Evolutionary conservation across 163 green algal species (phyloP).

Genomic region (Prototheca wickerhamii): DNA sequence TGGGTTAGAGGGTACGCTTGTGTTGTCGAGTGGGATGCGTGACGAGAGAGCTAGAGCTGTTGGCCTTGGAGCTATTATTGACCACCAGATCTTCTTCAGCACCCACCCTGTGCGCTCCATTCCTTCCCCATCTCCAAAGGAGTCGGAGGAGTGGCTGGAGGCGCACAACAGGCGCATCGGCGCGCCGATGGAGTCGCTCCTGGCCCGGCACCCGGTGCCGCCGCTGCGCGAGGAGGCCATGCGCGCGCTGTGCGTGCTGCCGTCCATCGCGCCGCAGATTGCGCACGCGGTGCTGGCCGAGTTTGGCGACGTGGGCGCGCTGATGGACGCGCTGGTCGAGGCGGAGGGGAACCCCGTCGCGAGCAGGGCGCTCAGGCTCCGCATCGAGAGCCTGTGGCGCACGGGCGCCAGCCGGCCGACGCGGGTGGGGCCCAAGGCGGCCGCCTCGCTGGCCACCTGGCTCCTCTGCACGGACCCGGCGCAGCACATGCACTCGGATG

Average conservation of each 20-base stretch:
- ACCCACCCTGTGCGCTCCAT: background rate
- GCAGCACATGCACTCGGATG: background rate
- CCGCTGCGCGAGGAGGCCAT: background rate
- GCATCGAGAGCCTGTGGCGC: background rate
- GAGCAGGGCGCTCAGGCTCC: background rate
- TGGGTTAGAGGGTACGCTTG: no score
- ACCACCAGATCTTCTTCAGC: no score
- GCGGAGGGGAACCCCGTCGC: background rate
- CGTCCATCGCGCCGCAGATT: background rate
- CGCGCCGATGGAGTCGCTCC: background rate
- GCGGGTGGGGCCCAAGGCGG: slow-evolving; percentile 3
- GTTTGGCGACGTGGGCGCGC: slow-evolving; percentile 1
- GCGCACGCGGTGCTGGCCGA: background rate
- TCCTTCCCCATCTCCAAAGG: background rate
- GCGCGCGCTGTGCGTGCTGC: background rate
- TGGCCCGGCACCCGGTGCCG: background rate
- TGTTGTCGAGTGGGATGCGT: no score
- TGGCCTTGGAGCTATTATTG: no score
- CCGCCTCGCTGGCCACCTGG: background rate
- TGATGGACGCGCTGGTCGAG: slow-evolving; percentile 1
- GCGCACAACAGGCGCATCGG: background rate
- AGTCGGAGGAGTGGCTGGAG: background rate
- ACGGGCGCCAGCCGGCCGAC: background rate
- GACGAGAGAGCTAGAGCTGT: no score
- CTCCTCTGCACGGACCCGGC: background rate